These are phyloP conservation scores for Yamadazyma philogaea DNA, from an alignment of 805 yeast species.

Conservation along the genomic window DNA sequence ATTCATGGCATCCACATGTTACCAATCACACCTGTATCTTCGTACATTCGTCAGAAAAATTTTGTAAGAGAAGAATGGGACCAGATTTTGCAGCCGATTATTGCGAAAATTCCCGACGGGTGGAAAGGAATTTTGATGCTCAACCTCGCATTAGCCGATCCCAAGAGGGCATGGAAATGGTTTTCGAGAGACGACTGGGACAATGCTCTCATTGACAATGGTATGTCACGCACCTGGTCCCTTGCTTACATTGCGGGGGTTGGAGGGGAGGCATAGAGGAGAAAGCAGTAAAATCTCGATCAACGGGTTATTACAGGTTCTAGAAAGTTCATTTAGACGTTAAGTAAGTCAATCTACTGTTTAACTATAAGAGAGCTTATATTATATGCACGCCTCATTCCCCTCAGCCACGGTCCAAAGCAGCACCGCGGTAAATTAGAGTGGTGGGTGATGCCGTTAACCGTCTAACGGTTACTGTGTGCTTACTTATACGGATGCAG, in stretches of 20 bases:
- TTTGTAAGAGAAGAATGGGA: slow-evolving; percentile 68
- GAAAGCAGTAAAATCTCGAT: no score
- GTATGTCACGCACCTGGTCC: slow-evolving; percentile 87
- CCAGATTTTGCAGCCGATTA: slow-evolving; percentile 42
- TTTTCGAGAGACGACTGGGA: slow-evolving; percentile 50
- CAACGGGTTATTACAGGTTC: no score
- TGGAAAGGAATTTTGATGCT: slow-evolving; percentile 74
- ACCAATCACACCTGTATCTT: slow-evolving; percentile 67
- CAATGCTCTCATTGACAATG: slow-evolving; percentile 64
- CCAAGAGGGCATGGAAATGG: slow-evolving; percentile 45
- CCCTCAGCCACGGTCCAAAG: no score
- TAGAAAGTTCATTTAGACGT: no score
- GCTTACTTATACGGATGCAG: no score
- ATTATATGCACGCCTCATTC: no score
- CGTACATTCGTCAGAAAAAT: slow-evolving; percentile 50
- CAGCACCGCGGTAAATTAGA: no score
- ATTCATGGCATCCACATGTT: slow-evolving; percentile 78
- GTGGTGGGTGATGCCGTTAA: no score
- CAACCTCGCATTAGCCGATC: slow-evolving; percentile 73
- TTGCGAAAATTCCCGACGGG: slow-evolving; percentile 54
- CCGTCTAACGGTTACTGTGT: no score
- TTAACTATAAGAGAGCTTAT: no score
- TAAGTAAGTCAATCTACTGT: no score
- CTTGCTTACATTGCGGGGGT: slow-evolving; percentile 67
- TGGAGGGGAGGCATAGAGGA: slow-evolving; percentile 20